These are phyloP conservation scores for Nannizziopsis arthrosporioides DNA, from an alignment of 2,329 filamentous ascomycete species.

Conservation along the genomic window DNA sequence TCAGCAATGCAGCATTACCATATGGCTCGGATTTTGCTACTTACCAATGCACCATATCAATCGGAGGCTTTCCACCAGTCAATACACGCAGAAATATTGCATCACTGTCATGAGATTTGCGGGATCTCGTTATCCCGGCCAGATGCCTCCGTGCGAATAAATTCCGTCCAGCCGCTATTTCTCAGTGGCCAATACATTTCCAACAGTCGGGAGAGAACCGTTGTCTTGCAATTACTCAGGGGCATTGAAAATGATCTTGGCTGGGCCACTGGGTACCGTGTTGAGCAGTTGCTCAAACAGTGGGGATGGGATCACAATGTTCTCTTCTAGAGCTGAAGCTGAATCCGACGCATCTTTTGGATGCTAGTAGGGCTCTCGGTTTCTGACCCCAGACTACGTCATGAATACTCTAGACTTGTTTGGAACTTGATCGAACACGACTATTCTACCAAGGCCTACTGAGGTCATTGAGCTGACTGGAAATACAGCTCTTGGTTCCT, in stretches of 20 bases:
- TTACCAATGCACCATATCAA: slow-evolving; percentile 34
- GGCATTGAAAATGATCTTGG: slow-evolving; percentile 53
- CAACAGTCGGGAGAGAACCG: slow-evolving; percentile 42
- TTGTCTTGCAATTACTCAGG: slow-evolving; percentile 45
- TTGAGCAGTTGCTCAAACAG: slow-evolving; percentile 40
- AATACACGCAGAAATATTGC: slow-evolving; percentile 44
- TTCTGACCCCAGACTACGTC: too few relatives aligned
- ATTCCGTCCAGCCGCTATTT: slow-evolving; percentile 51
- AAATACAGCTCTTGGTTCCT: too few relatives aligned
- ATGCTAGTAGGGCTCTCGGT: too few relatives aligned
- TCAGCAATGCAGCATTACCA: slow-evolving; percentile 45
- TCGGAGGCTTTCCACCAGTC: slow-evolving; percentile 44
- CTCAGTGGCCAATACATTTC: slow-evolving; percentile 51
- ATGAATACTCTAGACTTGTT: too few relatives aligned
- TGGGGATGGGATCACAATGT: slow-evolving; percentile 24
- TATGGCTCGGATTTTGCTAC: slow-evolving; percentile 33
- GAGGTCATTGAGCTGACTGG: too few relatives aligned
- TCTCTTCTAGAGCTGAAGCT: too few relatives aligned
- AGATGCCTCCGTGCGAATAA: slow-evolving; percentile 48
- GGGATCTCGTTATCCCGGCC: slow-evolving; percentile 48
- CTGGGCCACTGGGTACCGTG: slow-evolving; percentile 52
- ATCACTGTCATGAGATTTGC: slow-evolving; percentile 51
- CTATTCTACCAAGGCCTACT: too few relatives aligned
- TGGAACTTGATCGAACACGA: too few relatives aligned
- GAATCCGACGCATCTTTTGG: too few relatives aligned